Base-by-base conservation (phyloP, 305 asterid species). In the Solanum hybrid region DNA sequence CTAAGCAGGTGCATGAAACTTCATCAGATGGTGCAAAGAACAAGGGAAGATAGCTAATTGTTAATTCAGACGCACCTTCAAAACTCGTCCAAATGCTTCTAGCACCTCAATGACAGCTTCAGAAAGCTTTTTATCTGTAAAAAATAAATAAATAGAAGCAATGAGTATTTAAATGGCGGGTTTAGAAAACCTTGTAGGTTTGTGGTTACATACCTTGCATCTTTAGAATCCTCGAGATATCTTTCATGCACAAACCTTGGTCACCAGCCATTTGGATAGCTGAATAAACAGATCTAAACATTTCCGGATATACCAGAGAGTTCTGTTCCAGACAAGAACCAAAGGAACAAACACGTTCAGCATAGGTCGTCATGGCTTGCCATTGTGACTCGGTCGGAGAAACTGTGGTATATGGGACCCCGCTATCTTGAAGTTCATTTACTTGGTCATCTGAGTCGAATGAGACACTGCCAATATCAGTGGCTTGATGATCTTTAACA, bases 181-280 rank as follows among this genome's bases (percentile, higher is more conserved):
- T 86, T 79, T 88, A 91, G 56, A 90, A 88, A 13, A 84, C 76
- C 73, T 84, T 51, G 20, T 56, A 84, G 75, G 27, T 84, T 51
- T 51, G 42, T 56, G 22, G 75, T 11, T 84, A 85, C 94, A 88
- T 90, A 97, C 99, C 99, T 40, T 93, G 91, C 51, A 90, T 89
- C 84, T 92, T 92, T 89, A 93, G 91, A 90, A 91, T 89, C 91
- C 91, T 90, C 89, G 93, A 89, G 91, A 94, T 94, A 90, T 96
- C 98, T 91, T 92, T 91, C 94, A 95, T 93, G 95, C 95, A 94
- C 94, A 97, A 93, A 87, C 99, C 99, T 89, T 94, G 98, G 92
- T 97, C 99, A 86, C 99, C 99, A 91, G 97, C 93, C 92, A 92
- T 96, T 92, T 94, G 98, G 91, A 96, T 95, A 88, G 98, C 96